Percentiles rank a stretch among this genome's conserved stretches.
These are phyloP conservation scores for Phytophthora vignae DNA, from an alignment of 352 stramenopile species.

Conservation along the genomic window DNA sequence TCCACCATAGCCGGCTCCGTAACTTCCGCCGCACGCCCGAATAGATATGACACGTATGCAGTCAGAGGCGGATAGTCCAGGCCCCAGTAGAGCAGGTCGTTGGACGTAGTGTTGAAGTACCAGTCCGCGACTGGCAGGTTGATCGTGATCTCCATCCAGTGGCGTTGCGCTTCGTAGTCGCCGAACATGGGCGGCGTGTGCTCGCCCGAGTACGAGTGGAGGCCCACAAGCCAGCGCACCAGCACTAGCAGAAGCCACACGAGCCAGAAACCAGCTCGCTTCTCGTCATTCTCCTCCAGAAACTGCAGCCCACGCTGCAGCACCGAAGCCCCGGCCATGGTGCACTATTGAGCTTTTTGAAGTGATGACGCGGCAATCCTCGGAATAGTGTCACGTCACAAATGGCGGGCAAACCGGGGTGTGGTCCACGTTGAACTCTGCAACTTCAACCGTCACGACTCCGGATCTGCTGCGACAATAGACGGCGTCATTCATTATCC, in stretches of 20 bases:
- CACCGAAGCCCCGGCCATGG: conserved; percentile 35
- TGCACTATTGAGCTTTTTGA: neutral
- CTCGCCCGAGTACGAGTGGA: conserved; percentile 88
- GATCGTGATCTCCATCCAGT: conserved; percentile 99
- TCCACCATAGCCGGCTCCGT: conserved; percentile 91
- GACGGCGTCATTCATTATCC: conserved; percentile 4
- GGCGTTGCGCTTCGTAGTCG: conserved; percentile 98
- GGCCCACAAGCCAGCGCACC: conserved; percentile 77
- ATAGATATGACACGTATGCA: conserved; percentile 90
- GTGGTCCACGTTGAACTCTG: conserved; percentile 25
- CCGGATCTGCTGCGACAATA: conserved; percentile 4
- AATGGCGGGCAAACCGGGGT: neutral
- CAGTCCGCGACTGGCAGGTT: conserved; percentile 94
- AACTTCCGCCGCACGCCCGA: conserved; percentile 76
- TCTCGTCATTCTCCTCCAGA: conserved; percentile 65
- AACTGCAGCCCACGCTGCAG: conserved; percentile 56
- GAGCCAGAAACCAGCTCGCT: conserved; percentile 50
- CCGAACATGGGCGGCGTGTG: conserved; percentile 89
- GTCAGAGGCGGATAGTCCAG: conserved; percentile 98
- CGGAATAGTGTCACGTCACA: conserved; percentile 20
- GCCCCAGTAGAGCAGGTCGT: conserved; percentile 98
- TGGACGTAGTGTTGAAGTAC: conserved; percentile 93
- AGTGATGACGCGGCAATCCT: conserved; percentile 31
- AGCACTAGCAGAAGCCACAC: conserved; percentile 68
- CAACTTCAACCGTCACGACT: conserved; percentile 27